phyloP scores from a whole-genome alignment of 2,329 filamentous ascomycete genomes.

The Torrubiellomyces zombiae region DNA sequence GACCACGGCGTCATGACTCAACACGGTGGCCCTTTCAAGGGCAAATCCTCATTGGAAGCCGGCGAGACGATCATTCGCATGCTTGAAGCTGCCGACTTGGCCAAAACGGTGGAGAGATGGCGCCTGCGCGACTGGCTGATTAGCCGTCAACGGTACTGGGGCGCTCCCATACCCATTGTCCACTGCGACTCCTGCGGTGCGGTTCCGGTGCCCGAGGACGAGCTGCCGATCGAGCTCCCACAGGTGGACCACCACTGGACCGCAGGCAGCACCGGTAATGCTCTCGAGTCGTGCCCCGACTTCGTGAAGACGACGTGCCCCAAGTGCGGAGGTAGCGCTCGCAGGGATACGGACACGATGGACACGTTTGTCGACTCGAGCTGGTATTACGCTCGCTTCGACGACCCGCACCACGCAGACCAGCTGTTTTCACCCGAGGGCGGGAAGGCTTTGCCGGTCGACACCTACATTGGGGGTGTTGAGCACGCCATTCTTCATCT shows the following conservation, averaged over 20 bases:
- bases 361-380: conserved; percentile 92
- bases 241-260: conserved; percentile 51
- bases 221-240: conserved; percentile 65
- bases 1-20: conserved; percentile 52
- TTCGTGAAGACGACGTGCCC: conserved; percentile 68
- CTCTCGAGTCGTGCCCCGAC: conserved; percentile 51
- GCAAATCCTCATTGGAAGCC: conserved; percentile 45
- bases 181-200: conserved; percentile 64
- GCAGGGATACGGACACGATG: conserved; percentile 85
- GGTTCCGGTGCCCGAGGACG: conserved; percentile 58
- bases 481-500: conserved; percentile 86
- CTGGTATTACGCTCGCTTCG: conserved; percentile 78
- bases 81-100: conserved; percentile 39
- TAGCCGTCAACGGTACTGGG: conserved; percentile 87
- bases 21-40: conserved; percentile 47
- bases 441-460: conserved; percentile 52
- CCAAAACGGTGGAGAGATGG: conserved; percentile 54
- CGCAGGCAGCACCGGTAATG: conserved; percentile 56
- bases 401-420: conserved; percentile 49
- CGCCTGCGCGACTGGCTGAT: conserved; percentile 78
- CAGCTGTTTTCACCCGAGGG: conserved; percentile 44
- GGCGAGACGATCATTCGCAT: conserved; percentile 41
- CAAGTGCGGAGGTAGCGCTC: conserved; percentile 51
- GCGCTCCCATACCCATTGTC: conserved; percentile 74
- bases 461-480: conserved; percentile 77